Base-by-base conservation (phyloP, 306 rosid genomes). In the Fragaria ananassa region DNA sequence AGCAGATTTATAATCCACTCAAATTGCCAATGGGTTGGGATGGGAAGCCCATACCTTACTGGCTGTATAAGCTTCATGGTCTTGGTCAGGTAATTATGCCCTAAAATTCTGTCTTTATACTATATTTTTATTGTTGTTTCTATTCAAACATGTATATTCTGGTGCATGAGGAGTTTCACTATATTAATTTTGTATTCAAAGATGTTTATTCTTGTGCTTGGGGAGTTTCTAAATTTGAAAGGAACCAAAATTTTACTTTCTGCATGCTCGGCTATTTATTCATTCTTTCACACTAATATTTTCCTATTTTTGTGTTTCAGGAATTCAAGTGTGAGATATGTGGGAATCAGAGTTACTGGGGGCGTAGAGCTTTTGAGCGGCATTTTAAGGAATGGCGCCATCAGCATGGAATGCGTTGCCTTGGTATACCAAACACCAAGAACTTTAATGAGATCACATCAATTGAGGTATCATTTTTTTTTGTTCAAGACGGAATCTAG, bases 1-100 rank as follows among this genome's bases (percentile, higher is more conserved):
- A 95, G 82, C 98, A 95, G 86, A 92, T 95, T 74, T 95, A 95
- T 77, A 95, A 95, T 85, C 98, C 98, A 85, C 93, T 95, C 54
- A 95, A 95, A 81, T 82, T 95, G 87, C 98, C 98, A 41, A 95
- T 95, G 98, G 98, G 97, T 60, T 95, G 98, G 98, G 98, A 95
- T 82, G 98, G 98, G 72, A 95, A 95, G 80, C 98, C 98, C 54
- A 95, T 95, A 77, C 98, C 98, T 57, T 95, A 95, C 66, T 95
- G 98, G 98, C 89, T 95, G 70, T 95, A 95, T 85, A 95, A 95
- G 86, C 92, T 95, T 75, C 98, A 92, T 77, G 98, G 98, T 79
- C 96, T 95, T 72, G 97, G 98, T 75, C 98, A 95, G 98, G 98
- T 94, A 21, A 67, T 7, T 34, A 13, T 8, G 15, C 17, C 11